Percentiles rank a stretch among this genome's conserved stretches.
phyloP scores from a whole-genome alignment of 306 rosid genomes.

The Cucurbita maxima region DNA sequence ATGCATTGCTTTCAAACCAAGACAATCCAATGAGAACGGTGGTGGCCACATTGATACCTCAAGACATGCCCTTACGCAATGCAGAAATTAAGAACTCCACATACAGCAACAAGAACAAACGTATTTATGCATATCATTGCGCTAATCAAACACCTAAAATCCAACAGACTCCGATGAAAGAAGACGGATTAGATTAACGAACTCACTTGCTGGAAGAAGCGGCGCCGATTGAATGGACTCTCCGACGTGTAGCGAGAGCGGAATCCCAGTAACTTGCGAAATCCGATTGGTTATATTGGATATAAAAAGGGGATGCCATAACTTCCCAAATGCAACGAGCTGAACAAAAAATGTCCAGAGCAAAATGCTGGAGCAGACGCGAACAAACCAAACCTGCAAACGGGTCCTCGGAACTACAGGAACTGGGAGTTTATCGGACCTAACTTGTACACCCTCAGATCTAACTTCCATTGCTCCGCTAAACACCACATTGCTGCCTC shows the following conservation, averaged over 20 bases:
- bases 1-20: background rate
- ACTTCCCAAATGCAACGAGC: slow-evolving; percentile 64
- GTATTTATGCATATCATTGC: background rate
- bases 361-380: slow-evolving; percentile 73
- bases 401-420: slow-evolving; percentile 55
- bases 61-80: background rate
- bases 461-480: slow-evolving; percentile 69
- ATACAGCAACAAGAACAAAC: background rate
- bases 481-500: slow-evolving; percentile 66
- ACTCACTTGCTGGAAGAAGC: slow-evolving; percentile 56
- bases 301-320: slow-evolving; percentile 65
- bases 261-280: slow-evolving; percentile 24
- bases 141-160: background rate
- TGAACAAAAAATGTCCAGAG: slow-evolving; percentile 88
- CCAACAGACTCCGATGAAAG: background rate
- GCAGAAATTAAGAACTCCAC: background rate
- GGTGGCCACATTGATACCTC: background rate
- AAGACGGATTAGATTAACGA: background rate
- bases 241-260: slow-evolving; percentile 12
- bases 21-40: background rate
- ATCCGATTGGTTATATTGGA: slow-evolving; percentile 48
- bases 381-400: slow-evolving; percentile 76
- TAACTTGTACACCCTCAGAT: slow-evolving; percentile 56
- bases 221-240: slow-evolving; percentile 23
- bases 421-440: slow-evolving; percentile 58